Evolutionary conservation across 2,329 filamentous ascomycete species (phyloP), one percentile per base, ranked within the genome.

Genomic region (Nemania sp.): DNA sequence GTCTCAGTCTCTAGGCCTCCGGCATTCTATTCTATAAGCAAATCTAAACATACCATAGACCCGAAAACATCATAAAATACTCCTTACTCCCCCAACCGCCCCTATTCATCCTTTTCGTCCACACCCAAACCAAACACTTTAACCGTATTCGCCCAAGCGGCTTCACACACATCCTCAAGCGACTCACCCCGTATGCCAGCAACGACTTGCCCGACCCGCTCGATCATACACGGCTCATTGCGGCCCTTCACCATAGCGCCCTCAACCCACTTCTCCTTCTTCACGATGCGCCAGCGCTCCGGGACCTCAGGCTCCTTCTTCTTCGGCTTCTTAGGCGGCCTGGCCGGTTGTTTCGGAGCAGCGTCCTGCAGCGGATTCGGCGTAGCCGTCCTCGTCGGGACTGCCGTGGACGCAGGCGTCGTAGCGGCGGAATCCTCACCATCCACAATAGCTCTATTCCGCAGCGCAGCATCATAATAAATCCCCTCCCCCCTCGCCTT

Each of bases 201-300:
- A 60, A 99, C 86, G 46, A 93, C 90, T 70, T 88, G 86, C n/a
- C 91, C 94, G 12, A 99, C 89, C 48, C 88, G 85, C 60, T 87
- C 84, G 61, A 99, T 97, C 48, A 83, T 88, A 64, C 88, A 92
- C 8, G 93, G 90, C 73, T 99, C 94, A 68, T 99, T 99, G 56
- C 94, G 83, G 0, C 93, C 91, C 75, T 97, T 99, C 48, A 99
- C 83, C 89, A 97, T 93, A 34, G 80, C 80, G 0, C 92, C 93
- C 65, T 90, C 84, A 39, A 83, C 82, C 88, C 91, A 99, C 71
- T 90, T 96, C 75, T 99, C 94, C 75, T 96, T 97, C 79, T 97
- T 99, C 24, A 97, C 88, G 4, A 86, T 80, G 73, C 89, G 95
- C 63, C 87, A 94, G 28, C 90, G 75, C 47, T 84, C 79, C 0